A percentile compares a stretch with the other conserved stretches of the same genome.
phyloP scores from a whole-genome alignment of 2,329 filamentous ascomycete species.

The Macrophomina tecta region DNA sequence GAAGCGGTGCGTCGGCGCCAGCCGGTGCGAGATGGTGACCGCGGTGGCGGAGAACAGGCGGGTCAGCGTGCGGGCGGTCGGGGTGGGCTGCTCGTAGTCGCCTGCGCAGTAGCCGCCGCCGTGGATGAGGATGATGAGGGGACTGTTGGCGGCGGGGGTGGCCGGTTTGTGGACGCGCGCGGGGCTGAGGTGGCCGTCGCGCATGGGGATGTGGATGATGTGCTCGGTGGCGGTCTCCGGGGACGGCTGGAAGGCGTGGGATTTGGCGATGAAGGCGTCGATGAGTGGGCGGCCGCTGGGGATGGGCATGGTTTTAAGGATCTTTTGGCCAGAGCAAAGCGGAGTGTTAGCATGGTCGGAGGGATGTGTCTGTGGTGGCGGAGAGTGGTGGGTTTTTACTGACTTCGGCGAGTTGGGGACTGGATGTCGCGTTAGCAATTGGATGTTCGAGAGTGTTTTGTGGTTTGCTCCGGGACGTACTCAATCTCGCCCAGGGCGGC shows the following conservation, averaged over 20 bases:
- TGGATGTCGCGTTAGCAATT: not conserved
- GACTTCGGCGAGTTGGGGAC: slow-evolving; percentile 6
- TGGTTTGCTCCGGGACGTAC: not conserved
- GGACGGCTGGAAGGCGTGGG: not conserved
- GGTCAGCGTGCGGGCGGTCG: not conserved
- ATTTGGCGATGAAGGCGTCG: slow-evolving; percentile 8
- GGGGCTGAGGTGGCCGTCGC: slow-evolving; percentile 11
- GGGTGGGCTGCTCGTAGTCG: slow-evolving; percentile 12
- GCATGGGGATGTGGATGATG: slow-evolving; percentile 21
- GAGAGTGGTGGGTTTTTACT: not conserved
- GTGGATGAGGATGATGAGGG: slow-evolving; percentile 16
- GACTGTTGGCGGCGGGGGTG: not conserved
- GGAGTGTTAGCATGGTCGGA: not conserved
- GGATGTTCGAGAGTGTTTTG: not conserved
- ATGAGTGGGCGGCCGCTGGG: not conserved
- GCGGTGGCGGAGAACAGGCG: slow-evolving; percentile 31
- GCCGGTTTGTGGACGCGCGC: slow-evolving; percentile 2
- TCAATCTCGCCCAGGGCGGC: slow-evolving; percentile 14
- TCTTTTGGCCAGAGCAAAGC: not conserved
- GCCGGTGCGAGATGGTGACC: slow-evolving; percentile 44
- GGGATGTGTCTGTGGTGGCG: not conserved
- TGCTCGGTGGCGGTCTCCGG: slow-evolving; percentile 6
- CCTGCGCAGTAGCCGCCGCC: slow-evolving; percentile 22
- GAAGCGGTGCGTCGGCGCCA: slow-evolving; percentile 46
- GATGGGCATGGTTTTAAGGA: slow-evolving; percentile 10